Evolutionary conservation across 805 yeast genomes (phyloP).

Genomic region (Yueomyces sinensis): DNA sequence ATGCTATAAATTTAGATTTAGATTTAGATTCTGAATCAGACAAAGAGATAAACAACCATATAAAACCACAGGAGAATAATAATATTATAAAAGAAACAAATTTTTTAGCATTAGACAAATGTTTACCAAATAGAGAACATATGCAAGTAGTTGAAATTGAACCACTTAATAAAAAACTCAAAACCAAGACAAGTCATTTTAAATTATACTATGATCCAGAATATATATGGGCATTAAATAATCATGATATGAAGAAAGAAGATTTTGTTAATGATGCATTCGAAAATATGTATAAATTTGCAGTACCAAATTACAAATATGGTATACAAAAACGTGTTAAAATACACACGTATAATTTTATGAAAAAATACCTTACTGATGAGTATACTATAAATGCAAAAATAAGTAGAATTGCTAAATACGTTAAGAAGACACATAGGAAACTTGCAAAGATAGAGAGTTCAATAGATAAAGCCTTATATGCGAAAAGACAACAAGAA

Average conservation of each 20-base stretch:
- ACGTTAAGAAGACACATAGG: too few species aligned
- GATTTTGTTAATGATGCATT: background rate
- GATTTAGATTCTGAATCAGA: too few species aligned
- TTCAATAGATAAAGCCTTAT: too few species aligned
- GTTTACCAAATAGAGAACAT: conserved; percentile 50
- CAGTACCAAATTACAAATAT: background rate
- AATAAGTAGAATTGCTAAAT: too few species aligned
- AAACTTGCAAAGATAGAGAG: too few species aligned
- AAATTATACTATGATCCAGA: background rate
- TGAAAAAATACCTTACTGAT: background rate
- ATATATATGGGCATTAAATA: background rate
- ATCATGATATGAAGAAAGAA: background rate
- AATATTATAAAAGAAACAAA: conserved; percentile 23
- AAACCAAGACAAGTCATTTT: background rate
- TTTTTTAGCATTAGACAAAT: conserved; percentile 78
- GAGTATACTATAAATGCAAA: too few species aligned
- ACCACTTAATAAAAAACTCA: conserved; percentile 2
- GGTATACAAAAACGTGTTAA: background rate
- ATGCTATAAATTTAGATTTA: background rate
- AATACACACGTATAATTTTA: background rate
- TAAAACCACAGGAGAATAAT: background rate
- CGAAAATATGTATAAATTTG: background rate
- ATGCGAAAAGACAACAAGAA: too few species aligned
- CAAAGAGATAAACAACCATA: background rate
- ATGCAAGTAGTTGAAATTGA: conserved; percentile 39